These are phyloP conservation scores for Apostasia shenzhenica DNA, from an alignment of 106 monocot genomes.

Conservation along the genomic window DNA sequence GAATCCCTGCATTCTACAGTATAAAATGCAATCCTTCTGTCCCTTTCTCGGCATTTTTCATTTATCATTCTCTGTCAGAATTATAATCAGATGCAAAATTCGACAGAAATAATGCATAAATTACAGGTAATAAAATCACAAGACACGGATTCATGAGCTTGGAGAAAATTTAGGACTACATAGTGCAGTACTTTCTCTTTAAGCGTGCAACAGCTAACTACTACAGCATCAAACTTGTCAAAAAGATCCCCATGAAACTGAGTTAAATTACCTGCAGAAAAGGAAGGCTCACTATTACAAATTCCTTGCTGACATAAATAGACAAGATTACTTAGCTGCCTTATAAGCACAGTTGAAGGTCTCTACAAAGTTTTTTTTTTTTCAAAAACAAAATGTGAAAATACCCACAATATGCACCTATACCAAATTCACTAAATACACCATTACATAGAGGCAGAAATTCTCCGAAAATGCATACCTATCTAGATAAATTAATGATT, in stretches of 20 bases:
- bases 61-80: conserved; percentile 52
- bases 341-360: no score
- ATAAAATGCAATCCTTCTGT: conserved; percentile 68
- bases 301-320: no score
- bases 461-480: no score
- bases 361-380: no score
- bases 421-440: no score
- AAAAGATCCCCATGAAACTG: conserved; percentile 63
- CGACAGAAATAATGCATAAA: not conserved
- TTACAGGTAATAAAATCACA: not conserved
- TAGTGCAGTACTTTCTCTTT: conserved; percentile 35
- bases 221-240: conserved; percentile 78
- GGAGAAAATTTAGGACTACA: not conserved
- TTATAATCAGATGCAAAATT: conserved; percentile 2
- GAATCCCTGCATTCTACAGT: conserved; percentile 78
- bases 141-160: not conserved
- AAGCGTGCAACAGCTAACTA: conserved; percentile 46
- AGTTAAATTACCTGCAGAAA: conserved; percentile 56
- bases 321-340: no score
- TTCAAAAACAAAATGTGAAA: no score
- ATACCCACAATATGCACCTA: no score
- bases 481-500: no score
- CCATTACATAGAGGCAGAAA: no score
- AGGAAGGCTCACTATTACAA: conserved; percentile 1
- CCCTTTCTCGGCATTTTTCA: conserved; percentile 64